These are phyloP conservation scores for Sarcodon sp. DNA, from an alignment of 768 basidiomycete species.

Conservation along the genomic window DNA sequence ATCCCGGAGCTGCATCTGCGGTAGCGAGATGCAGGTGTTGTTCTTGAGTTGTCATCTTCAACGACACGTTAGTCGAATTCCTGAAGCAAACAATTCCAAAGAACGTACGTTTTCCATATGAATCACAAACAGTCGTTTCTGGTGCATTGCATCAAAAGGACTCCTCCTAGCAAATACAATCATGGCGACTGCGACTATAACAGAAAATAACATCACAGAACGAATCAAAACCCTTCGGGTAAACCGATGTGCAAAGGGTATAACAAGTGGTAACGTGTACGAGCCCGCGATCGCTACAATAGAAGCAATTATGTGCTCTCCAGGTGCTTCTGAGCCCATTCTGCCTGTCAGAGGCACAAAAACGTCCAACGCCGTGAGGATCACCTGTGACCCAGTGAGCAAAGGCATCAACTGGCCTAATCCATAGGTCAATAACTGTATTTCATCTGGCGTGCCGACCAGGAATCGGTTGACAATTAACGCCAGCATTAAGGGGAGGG, in stretches of 20 bases:
- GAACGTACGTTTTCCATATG: constrained; percentile 76
- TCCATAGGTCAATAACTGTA: constrained; percentile 53
- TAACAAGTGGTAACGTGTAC: constrained; percentile 41
- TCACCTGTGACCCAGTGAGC: constrained; percentile 41
- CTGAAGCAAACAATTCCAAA: not conserved
- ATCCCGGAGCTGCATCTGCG: constrained; percentile 75
- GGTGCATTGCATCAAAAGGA: constrained; percentile 78
- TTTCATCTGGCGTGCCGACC: constrained; percentile 16
- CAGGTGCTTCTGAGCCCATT: constrained; percentile 70
- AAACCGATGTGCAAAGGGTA: constrained; percentile 72
- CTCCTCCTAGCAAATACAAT: constrained; percentile 44
- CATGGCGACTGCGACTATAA: constrained; percentile 36
- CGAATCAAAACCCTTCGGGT: constrained; percentile 25
- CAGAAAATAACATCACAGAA: constrained; percentile 28
- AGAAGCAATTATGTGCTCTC: constrained; percentile 80
- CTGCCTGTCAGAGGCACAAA: constrained; percentile 71
- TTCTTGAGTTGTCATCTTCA: constrained; percentile 56
- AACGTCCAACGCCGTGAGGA: constrained; percentile 55
- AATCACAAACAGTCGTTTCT: constrained; percentile 74
- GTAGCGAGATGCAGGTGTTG: constrained; percentile 71
- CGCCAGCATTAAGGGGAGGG: constrained; percentile 40
- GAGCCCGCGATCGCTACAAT: constrained; percentile 49
- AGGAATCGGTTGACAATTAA: constrained; percentile 39
- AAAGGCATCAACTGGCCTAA: constrained; percentile 45
- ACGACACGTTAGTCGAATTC: not conserved